phyloP scores from a whole-genome alignment of 163 green algal genomes.

The Volvox carteri region DNA sequence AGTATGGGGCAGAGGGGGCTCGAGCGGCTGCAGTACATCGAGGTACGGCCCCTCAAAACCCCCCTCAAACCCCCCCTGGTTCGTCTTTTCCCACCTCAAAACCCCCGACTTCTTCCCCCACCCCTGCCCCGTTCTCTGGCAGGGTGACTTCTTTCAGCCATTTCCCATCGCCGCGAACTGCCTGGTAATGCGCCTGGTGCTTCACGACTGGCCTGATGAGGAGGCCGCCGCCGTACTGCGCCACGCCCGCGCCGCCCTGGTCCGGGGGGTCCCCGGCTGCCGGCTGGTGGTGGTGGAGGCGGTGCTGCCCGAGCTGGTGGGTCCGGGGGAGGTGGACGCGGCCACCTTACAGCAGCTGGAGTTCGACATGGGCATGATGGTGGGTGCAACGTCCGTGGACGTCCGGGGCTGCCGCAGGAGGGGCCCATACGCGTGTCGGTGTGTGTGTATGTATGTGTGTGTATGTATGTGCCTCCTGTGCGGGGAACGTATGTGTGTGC shows the following conservation, averaged over 20 bases:
- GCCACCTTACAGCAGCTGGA: constrained; percentile 11
- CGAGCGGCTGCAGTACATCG: constrained; percentile 27
- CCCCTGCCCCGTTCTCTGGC: neutral
- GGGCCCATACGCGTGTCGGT: too few relatives aligned
- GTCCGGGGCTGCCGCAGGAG: too few relatives aligned
- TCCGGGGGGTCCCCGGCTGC: too few relatives aligned
- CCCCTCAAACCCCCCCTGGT: neutral
- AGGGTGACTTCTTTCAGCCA: constrained; percentile 38
- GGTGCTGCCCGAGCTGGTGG: constrained; percentile 23
- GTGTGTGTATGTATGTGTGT: too few relatives aligned
- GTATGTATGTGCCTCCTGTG: too few relatives aligned
- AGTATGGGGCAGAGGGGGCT: constrained; percentile 29
- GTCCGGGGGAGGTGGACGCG: neutral
- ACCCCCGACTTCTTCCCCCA: neutral
- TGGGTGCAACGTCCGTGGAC: constrained; percentile 13
- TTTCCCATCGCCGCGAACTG: constrained; percentile 18
- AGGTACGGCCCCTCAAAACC: constrained; percentile 20
- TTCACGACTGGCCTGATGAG: constrained; percentile 34
- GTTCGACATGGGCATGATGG: constrained; percentile 55
- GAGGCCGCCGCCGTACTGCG: neutral
- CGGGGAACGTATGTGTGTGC: too few relatives aligned
- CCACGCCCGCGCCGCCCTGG: neutral
- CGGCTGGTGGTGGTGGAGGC: constrained; percentile 33
- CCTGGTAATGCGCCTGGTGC: constrained; percentile 35
- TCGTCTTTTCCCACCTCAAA: neutral